These are phyloP conservation scores for Monosporascus sp. DNA, from an alignment of 2,329 filamentous ascomycete genomes.

Conservation along the genomic window DNA sequence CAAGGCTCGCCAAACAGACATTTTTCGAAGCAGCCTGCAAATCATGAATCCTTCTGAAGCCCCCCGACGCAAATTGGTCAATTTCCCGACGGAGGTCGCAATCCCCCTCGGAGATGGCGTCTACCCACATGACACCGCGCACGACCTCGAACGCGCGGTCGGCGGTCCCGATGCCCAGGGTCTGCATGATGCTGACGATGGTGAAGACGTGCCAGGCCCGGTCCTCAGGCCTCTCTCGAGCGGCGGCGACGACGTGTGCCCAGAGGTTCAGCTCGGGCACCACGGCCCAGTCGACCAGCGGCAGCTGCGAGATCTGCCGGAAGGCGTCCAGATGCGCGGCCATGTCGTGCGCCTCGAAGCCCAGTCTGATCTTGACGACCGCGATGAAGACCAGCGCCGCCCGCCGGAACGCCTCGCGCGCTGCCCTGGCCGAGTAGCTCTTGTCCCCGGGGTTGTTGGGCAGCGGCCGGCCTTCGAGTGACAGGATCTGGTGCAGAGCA, in stretches of 20 bases:
- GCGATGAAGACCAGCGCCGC: constrained; percentile 22
- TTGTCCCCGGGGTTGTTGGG: constrained; percentile 11
- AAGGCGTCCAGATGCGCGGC: constrained; percentile 20
- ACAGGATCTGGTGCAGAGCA: constrained; percentile 19
- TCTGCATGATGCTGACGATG: constrained; percentile 21
- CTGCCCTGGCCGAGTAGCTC: constrained; percentile 16
- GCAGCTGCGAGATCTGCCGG: constrained; percentile 21
- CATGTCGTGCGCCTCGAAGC: constrained; percentile 16
- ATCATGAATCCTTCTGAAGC: too few relatives aligned
- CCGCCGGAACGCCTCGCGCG: constrained; percentile 22
- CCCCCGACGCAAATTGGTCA: not conserved
- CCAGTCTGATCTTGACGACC: constrained; percentile 17
- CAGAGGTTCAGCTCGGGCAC: constrained; percentile 26
- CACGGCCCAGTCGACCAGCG: constrained; percentile 18
- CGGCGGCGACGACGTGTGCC: constrained; percentile 20
- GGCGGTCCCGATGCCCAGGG: constrained; percentile 12
- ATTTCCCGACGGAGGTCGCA: constrained; percentile 18
- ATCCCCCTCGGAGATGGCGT: constrained; percentile 18
- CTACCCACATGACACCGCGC: constrained; percentile 22
- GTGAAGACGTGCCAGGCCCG: constrained; percentile 20
- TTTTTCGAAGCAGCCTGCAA: too few relatives aligned
- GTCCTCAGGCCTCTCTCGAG: constrained; percentile 15
- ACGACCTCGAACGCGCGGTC: constrained; percentile 17
- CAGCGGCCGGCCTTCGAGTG: constrained; percentile 18
- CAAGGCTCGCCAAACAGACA: too few relatives aligned